Conservation (phyloP, 352 stramenopile genomes). For the Phytophthora lateralis region DNA sequence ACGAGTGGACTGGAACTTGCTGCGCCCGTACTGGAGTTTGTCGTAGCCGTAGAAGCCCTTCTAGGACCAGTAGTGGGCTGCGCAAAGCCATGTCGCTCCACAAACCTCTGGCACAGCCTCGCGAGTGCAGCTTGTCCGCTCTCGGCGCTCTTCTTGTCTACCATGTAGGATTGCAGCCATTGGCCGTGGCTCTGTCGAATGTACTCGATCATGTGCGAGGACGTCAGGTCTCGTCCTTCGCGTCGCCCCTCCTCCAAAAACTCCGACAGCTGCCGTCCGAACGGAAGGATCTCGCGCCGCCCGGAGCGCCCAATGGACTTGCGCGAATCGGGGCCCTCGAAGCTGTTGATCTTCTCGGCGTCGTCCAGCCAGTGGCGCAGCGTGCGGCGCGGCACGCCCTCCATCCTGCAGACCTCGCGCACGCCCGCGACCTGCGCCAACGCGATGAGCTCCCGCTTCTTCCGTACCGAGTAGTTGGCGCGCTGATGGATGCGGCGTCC, state of each 20-base stretch:
- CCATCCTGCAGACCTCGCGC: constrained; percentile 43
- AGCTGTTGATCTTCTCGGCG: constrained; percentile 53
- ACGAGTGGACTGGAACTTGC: neutral
- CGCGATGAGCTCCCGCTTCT: constrained; percentile 54
- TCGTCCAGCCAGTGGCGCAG: constrained; percentile 50
- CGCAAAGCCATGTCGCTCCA: constrained; percentile 41
- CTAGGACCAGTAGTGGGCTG: neutral
- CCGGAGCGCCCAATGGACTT: constrained; percentile 52
- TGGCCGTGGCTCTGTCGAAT: constrained; percentile 39
- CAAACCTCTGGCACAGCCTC: constrained; percentile 47
- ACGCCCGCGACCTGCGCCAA: constrained; percentile 40
- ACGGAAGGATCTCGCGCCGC: constrained; percentile 43
- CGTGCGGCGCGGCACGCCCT: constrained; percentile 44
- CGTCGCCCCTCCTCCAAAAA: constrained; percentile 36
- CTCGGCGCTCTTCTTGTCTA: constrained; percentile 48
- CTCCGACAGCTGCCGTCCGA: constrained; percentile 33
- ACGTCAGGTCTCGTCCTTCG: constrained; percentile 40
- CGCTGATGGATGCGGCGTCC: constrained; percentile 33
- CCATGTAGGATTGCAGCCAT: constrained; percentile 44
- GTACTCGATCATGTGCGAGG: constrained; percentile 50
- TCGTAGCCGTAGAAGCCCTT: constrained; percentile 5
- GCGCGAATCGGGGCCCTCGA: constrained; percentile 39
- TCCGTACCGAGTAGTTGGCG: constrained; percentile 48
- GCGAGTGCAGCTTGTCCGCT: constrained; percentile 46
- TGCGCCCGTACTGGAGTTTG: neutral